Evolutionary conservation across 106 monocot genomes (phyloP).

Genomic region (Acanthochlamys bracteata): DNA sequence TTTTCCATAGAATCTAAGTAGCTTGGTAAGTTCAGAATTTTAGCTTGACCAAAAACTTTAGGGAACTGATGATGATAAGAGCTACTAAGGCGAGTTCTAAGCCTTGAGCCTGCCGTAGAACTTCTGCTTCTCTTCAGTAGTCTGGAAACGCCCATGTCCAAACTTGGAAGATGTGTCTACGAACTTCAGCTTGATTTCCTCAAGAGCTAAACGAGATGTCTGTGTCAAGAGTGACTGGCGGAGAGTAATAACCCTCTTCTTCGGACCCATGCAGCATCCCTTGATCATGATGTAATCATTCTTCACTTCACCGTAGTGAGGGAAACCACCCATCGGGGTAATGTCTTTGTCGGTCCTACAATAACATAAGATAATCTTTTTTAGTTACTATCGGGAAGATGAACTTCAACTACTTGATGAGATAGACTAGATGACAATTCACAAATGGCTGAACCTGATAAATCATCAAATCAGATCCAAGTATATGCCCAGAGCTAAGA

Average conservation of each 20-base stretch:
- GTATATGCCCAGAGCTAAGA: no score
- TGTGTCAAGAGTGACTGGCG: neutral
- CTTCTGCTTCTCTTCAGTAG: neutral
- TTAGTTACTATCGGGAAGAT: no score
- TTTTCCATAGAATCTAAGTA: no score
- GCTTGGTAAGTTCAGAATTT: no score
- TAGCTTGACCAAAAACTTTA: no score
- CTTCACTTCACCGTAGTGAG: neutral
- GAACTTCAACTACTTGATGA: no score
- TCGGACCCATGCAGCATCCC: neutral
- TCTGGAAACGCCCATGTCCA: neutral
- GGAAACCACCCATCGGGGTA: neutral
- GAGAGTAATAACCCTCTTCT: neutral
- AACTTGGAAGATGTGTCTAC: neutral
- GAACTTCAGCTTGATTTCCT: conserved; percentile 1
- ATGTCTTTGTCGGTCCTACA: neutral
- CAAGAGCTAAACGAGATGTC: neutral
- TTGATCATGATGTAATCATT: neutral
- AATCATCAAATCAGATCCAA: no score
- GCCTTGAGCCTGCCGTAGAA: neutral
- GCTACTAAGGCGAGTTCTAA: no score
- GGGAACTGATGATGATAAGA: no score
- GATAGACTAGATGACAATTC: no score
- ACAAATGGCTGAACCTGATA: no score
- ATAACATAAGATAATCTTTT: no score